These are phyloP conservation scores for Podospora tetraspora DNA, from an alignment of 495 filamentous ascomycete species.

Conservation along the genomic window DNA sequence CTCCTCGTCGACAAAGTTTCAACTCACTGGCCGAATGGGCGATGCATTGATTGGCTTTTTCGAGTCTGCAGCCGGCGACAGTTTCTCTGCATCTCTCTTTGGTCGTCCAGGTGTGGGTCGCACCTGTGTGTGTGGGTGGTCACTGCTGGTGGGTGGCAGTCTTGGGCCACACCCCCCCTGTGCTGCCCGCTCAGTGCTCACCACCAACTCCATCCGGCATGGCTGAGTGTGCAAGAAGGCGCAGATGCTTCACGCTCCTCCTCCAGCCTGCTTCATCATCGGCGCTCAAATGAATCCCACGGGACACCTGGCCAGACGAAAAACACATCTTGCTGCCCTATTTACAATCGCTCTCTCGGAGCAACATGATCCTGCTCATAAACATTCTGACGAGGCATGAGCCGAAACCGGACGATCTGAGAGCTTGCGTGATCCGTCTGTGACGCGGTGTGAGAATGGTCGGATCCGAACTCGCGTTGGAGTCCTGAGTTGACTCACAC, in stretches of 20 bases:
- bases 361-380: background rate
- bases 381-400: background rate
- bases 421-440: background rate
- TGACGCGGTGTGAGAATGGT: background rate
- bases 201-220: conserved; percentile 16
- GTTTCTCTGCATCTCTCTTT: background rate
- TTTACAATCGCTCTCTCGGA: background rate
- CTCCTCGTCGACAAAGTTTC: conserved; percentile 28
- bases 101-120: background rate
- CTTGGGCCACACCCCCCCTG: conserved; percentile 20
- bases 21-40: conserved; percentile 24
- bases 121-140: background rate
- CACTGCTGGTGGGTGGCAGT: background rate
- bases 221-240: conserved; percentile 18
- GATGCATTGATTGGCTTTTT: conserved; percentile 25
- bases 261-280: conserved; percentile 20
- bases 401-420: background rate
- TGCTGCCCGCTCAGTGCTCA: conserved; percentile 21
- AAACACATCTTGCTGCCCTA: background rate
- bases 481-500: conserved; percentile 14
- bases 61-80: background rate
- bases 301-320: conserved; percentile 3
- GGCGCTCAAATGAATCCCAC: conserved; percentile 8
- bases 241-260: conserved; percentile 21
- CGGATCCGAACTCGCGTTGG: background rate